Base-by-base conservation (phyloP, 108 stramenopile species). In the Cyclostephanos tholiformis region DNA sequence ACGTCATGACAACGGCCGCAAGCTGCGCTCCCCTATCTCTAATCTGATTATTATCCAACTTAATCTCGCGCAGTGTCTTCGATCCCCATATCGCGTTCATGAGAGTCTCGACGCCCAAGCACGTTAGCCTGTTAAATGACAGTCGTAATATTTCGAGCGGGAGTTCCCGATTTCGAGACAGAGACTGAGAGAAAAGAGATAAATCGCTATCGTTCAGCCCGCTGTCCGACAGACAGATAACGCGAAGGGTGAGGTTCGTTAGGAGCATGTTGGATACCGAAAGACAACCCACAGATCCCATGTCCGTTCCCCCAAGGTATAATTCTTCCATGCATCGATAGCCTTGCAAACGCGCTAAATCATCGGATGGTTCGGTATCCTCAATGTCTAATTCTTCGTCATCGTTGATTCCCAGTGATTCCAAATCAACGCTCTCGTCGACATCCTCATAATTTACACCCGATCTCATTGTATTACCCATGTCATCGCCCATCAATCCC, bases 11-110 rank as follows among this genome's bases (percentile, higher is more conserved):
- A 19, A 90, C 92, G 5, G 92, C 84, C 41, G 88, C 90, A 11
- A 93, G 85, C 65, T 93, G 92, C 6, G 92, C 92, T 9, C 92
- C 92, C 13, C 92, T 86, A 82, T 91, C 92, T 52, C 88, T 81
- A 63, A 93, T 84, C 64, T 78, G 79, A 79, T 93, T 93, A 71
- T 89, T 91, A 76, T 93, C 89, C 51, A 93, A 74, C 71, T 83
- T 83, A 17, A 93, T 74, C 71, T 87, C 88, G 27, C 77, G 80
- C 12, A 93, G 68, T 9, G 87, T 88, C 62, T 82, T 67, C 12
- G 92, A 93, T 63, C 89, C 92, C 92, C 92, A 93, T 30, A 91
- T 75, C 7, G 92, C 85, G 76, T 93, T 93, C 92, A 93, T 93
- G n/a, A 93, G 72, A 16, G 82, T 84, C 69, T 93, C 92, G 8